These are phyloP conservation scores for Rhinocladiella similis DNA, from an alignment of 2,329 filamentous ascomycete species.

Conservation along the genomic window DNA sequence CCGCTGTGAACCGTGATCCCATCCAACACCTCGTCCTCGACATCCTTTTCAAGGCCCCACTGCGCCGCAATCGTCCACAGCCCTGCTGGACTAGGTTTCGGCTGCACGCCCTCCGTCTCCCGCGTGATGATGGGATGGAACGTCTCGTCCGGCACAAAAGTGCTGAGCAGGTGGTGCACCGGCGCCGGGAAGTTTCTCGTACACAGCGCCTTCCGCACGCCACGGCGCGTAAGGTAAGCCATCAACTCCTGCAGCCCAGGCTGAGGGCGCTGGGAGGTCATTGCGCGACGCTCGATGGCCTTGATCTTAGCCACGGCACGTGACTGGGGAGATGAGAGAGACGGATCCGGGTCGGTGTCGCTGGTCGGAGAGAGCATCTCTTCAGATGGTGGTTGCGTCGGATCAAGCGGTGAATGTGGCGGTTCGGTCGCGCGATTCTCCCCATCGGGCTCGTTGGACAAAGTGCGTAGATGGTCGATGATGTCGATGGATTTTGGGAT, in stretches of 20 bases:
- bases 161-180: slow-evolving; percentile 40
- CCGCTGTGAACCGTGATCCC: not conserved
- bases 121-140: slow-evolving; percentile 29
- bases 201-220: slow-evolving; percentile 78
- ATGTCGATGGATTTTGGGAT: slow-evolving; percentile 79
- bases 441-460: slow-evolving; percentile 56
- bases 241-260: slow-evolving; percentile 77
- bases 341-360: slow-evolving; percentile 25
- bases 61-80: slow-evolving; percentile 27
- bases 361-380: slow-evolving; percentile 14
- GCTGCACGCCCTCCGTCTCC: slow-evolving; percentile 25
- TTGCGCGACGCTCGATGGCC: slow-evolving; percentile 75
- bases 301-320: slow-evolving; percentile 72
- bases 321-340: slow-evolving; percentile 22
- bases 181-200: slow-evolving; percentile 83
- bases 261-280: slow-evolving; percentile 77
- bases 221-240: slow-evolving; percentile 67
- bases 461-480: slow-evolving; percentile 78
- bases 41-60: slow-evolving; percentile 23
- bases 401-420: slow-evolving; percentile 9
- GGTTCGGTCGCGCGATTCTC: slow-evolving; percentile 33
- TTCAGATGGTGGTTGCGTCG: slow-evolving; percentile 9
- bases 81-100: slow-evolving; percentile 30
- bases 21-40: not conserved
- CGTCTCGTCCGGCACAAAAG: slow-evolving; percentile 20